Evolutionary conservation across 768 basidiomycete genomes (phyloP).

Genomic region (Auriscalpium microsporum): DNA sequence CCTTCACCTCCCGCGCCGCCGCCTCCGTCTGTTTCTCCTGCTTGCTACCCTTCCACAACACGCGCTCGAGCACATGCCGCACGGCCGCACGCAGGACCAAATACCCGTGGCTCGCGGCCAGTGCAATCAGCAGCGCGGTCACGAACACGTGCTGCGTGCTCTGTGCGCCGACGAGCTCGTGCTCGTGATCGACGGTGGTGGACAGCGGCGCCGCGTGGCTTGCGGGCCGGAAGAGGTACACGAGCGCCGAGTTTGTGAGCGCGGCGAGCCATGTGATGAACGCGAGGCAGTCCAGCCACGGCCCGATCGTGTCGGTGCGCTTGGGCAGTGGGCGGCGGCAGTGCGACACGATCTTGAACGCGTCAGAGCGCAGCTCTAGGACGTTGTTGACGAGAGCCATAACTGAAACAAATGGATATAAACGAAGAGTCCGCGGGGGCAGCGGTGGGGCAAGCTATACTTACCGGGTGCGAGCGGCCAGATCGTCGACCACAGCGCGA

Average conservation of each 20-base stretch:
- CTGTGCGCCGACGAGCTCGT: constrained; percentile 1
- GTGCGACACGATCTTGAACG: constrained; percentile 89
- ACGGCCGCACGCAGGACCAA: constrained; percentile 54
- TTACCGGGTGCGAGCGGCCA: constrained; percentile 84
- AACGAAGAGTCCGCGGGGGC: background rate
- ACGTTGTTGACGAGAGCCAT: constrained; percentile 91
- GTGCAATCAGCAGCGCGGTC: constrained; percentile 42
- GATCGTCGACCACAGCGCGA: constrained; percentile 85
- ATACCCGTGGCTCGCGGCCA: constrained; percentile 84
- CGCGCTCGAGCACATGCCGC: constrained; percentile 60
- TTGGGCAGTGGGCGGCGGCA: constrained; percentile 74
- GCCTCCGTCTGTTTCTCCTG: constrained; percentile 54
- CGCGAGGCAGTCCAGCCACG: constrained; percentile 85
- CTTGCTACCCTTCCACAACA: constrained; percentile 67
- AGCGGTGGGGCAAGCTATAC: constrained; percentile 11
- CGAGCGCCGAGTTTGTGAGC: constrained; percentile 81
- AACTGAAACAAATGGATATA: constrained; percentile 25
- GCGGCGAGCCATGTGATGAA: constrained; percentile 88
- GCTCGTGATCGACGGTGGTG: constrained; percentile 19
- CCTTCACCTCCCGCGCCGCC: constrained; percentile 47
- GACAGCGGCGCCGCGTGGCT: constrained; percentile 20
- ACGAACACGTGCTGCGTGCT: constrained; percentile 19
- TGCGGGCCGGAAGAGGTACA: constrained; percentile 75
- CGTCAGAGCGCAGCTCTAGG: constrained; percentile 86
- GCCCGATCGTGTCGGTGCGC: constrained; percentile 88